Conservation (phyloP, 768 basidiomycete species). For the Crucibulum laeve region DNA sequence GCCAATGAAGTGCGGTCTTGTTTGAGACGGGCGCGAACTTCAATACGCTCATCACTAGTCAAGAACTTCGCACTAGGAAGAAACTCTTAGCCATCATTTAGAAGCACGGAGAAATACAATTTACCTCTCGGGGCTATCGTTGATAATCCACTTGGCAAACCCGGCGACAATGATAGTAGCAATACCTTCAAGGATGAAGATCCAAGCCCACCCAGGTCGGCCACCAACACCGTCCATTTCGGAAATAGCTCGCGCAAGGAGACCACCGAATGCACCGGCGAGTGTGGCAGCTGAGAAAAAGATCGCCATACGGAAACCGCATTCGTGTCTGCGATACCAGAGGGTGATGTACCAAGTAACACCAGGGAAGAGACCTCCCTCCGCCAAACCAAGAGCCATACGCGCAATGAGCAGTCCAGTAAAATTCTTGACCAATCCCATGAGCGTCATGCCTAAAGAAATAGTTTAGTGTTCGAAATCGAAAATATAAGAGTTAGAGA, state of each 20-base stretch:
- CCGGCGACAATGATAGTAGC: constrained; percentile 20
- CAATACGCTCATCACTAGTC: constrained; percentile 21
- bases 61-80: constrained; percentile 22
- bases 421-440: constrained; percentile 24
- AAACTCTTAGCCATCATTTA: background rate
- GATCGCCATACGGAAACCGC: constrained; percentile 25
- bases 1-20: constrained; percentile 20
- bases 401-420: constrained; percentile 19
- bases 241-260: constrained; percentile 23
- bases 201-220: constrained; percentile 26
- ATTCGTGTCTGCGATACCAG: constrained; percentile 26
- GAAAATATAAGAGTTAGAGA: background rate
- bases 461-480: background rate
- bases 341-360: constrained; percentile 26
- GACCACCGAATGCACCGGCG: constrained; percentile 26
- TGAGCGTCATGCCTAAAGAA: constrained; percentile 21
- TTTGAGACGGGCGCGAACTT: constrained; percentile 21
- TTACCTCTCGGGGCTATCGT: constrained; percentile 24
- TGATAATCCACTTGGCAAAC: constrained; percentile 20
- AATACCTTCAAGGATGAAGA: constrained; percentile 27
- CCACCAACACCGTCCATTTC: constrained; percentile 22
- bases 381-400: constrained; percentile 22
- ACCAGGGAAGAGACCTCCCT: constrained; percentile 26
- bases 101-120: constrained; percentile 1
- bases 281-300: constrained; percentile 28